Conservation (phyloP, 257 asterid genomes). For the Nicotiana attenuata region DNA sequence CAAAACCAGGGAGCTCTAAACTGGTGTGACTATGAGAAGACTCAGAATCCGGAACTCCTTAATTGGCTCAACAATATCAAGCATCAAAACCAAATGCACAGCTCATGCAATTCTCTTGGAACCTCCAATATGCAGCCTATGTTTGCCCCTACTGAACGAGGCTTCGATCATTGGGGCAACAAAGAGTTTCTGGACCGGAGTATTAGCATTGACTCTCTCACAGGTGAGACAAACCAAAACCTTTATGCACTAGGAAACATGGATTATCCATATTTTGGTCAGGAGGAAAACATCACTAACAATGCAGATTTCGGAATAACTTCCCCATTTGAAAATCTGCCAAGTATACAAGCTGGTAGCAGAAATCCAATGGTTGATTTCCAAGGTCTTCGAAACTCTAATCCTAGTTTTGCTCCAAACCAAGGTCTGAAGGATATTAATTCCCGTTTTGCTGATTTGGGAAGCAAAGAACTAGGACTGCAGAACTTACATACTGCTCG, state of each 20-base stretch:
- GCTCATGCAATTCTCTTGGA: conserved; percentile 7
- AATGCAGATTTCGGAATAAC: not conserved
- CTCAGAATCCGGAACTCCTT: not conserved
- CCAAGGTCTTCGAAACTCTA: not conserved
- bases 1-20: conserved; percentile 13
- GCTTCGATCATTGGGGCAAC: conserved; percentile 15
- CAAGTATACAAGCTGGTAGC: conserved; percentile 5
- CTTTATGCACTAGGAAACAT: conserved; percentile 8
- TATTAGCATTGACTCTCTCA: conserved; percentile 6
- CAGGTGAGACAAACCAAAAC: conserved; percentile 10
- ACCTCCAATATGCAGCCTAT: conserved; percentile 13
- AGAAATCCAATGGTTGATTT: conserved; percentile 11
- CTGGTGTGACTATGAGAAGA: not conserved
- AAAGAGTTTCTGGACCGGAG: conserved; percentile 17
- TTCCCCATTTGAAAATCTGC: not conserved
- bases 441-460: conserved; percentile 10
- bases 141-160: conserved; percentile 12
- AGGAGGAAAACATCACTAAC: conserved; percentile 20
- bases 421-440: not conserved
- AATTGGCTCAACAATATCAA: conserved; percentile 16
- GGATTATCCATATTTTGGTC: conserved; percentile 11
- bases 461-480: conserved; percentile 18
- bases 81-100: conserved; percentile 19
- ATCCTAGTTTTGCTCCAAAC: conserved; percentile 1
- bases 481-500: conserved; percentile 11